Percentiles rank a stretch among this genome's conserved stretches.
phyloP scores from a whole-genome alignment of 805 yeast species.

The Pichia thaimueangensis region DNA sequence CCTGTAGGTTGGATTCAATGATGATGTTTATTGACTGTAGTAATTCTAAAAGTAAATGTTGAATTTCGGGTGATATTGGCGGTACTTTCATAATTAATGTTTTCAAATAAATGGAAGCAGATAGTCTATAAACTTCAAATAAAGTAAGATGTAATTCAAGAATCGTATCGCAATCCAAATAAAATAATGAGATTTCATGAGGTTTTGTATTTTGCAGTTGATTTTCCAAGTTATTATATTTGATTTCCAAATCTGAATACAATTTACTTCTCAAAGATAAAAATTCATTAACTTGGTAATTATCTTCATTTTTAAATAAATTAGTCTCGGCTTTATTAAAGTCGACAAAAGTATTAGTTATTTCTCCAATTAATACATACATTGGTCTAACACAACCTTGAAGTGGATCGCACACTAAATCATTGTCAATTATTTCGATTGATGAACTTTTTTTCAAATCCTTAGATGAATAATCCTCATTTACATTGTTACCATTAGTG shows the following conservation, averaged over 20 bases:
- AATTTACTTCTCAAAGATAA: slow-evolving; percentile 3
- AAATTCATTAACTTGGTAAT: background rate
- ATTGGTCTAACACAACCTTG: slow-evolving; percentile 37
- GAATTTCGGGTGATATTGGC: slow-evolving; percentile 20
- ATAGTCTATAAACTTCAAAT: slow-evolving; percentile 28
- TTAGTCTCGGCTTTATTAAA: slow-evolving; percentile 7
- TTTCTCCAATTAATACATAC: slow-evolving; percentile 31
- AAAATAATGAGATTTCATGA: slow-evolving; percentile 13
- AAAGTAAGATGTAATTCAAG: slow-evolving; percentile 28
- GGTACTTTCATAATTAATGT: slow-evolving; percentile 16
- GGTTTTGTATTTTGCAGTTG: slow-evolving; percentile 16
- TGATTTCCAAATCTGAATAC: slow-evolving; percentile 6
- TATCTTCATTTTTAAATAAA: background rate
- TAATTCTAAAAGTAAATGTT: slow-evolving; percentile 14
- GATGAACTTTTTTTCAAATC: no score
- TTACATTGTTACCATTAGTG: no score
- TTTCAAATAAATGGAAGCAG: slow-evolving; percentile 18
- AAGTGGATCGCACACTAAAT: slow-evolving; percentile 28
- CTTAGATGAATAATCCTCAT: no score
- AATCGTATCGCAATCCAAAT: slow-evolving; percentile 21
- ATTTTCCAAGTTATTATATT: slow-evolving; percentile 11
- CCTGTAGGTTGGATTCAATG: slow-evolving; percentile 15
- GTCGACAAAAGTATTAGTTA: slow-evolving; percentile 24
- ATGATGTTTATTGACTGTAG: slow-evolving; percentile 14
- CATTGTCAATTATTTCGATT: slow-evolving; percentile 13